Evolutionary conservation across 352 stramenopile genomes (phyloP).

Genomic region (Globisporangium cylindrosporum): DNA sequence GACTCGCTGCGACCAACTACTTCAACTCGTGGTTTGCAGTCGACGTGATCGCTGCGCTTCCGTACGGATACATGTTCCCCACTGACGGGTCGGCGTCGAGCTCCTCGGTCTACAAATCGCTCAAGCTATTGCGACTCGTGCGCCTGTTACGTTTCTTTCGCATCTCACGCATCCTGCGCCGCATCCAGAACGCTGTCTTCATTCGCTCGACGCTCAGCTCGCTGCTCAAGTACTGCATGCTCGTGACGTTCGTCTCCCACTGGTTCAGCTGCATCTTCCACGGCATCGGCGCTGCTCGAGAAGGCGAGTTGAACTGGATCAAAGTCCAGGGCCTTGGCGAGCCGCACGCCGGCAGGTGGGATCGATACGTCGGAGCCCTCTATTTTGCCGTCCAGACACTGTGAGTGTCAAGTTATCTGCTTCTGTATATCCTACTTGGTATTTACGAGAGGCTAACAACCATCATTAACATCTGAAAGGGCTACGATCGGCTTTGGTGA

Average conservation of each 20-base stretch:
- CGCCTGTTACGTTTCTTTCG: slow-evolving; percentile 44
- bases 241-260: slow-evolving; percentile 78
- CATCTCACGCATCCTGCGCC: slow-evolving; percentile 58
- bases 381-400: slow-evolving; percentile 35
- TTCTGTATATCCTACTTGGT: neutral
- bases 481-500: slow-evolving; percentile 79
- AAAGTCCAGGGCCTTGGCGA: neutral
- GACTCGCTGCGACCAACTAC: slow-evolving; percentile 36
- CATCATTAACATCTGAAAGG: slow-evolving; percentile 24
- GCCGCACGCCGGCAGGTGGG: slow-evolving; percentile 13
- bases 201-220: slow-evolving; percentile 74
- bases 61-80: slow-evolving; percentile 32
- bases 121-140: slow-evolving; percentile 41
- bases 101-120: slow-evolving; percentile 32
- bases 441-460: neutral
- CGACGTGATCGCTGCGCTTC: slow-evolving; percentile 48
- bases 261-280: slow-evolving; percentile 55
- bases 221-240: slow-evolving; percentile 75
- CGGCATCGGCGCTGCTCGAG: slow-evolving; percentile 13
- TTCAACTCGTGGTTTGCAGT: slow-evolving; percentile 48
- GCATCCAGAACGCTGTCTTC: slow-evolving; percentile 52
- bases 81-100: slow-evolving; percentile 17
- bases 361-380: slow-evolving; percentile 30
- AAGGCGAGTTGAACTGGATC: slow-evolving; percentile 21
- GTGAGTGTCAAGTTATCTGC: slow-evolving; percentile 4